Evolutionary conservation across 345 rosid species (phyloP).

Genomic region (Fremontodendron californicum): DNA sequence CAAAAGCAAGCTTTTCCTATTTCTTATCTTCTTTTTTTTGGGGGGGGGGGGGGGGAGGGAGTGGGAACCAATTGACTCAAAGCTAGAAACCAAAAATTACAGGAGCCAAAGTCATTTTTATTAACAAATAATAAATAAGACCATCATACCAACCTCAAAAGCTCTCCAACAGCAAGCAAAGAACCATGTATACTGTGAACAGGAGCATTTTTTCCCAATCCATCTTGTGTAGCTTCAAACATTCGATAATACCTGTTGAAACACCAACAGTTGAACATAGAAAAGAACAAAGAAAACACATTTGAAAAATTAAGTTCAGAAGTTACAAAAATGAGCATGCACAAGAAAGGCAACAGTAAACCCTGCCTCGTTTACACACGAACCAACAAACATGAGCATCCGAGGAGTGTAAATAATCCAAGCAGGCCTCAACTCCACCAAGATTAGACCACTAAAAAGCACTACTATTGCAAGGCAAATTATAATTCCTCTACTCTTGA

Average conservation of each 20-base stretch:
- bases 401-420: neutral
- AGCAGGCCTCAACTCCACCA: neutral
- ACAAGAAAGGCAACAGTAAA: neutral
- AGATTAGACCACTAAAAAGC: neutral
- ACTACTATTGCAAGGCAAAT: neutral
- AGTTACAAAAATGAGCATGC: neutral
- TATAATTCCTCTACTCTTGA: neutral
- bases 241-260: slow-evolving; percentile 85
- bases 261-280: neutral
- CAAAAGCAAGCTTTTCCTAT: neutral
- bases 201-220: slow-evolving; percentile 89
- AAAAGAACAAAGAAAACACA: slow-evolving; percentile 9
- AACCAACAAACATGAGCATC: neutral
- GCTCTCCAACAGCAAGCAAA: slow-evolving; percentile 97
- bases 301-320: neutral
- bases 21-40: neutral
- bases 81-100: slow-evolving; percentile 18
- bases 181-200: slow-evolving; percentile 99
- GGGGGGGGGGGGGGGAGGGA: neutral
- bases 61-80: neutral
- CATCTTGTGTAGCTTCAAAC: slow-evolving; percentile 99
- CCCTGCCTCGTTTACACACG: neutral
- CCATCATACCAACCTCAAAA: slow-evolving; percentile 59
- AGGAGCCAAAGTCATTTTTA: neutral
- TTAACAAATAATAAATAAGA: neutral